A percentile compares a stretch with the other conserved stretches of the same genome.
phyloP scores from a whole-genome alignment of 2,329 filamentous ascomycete species.

The Cadophora sp. region DNA sequence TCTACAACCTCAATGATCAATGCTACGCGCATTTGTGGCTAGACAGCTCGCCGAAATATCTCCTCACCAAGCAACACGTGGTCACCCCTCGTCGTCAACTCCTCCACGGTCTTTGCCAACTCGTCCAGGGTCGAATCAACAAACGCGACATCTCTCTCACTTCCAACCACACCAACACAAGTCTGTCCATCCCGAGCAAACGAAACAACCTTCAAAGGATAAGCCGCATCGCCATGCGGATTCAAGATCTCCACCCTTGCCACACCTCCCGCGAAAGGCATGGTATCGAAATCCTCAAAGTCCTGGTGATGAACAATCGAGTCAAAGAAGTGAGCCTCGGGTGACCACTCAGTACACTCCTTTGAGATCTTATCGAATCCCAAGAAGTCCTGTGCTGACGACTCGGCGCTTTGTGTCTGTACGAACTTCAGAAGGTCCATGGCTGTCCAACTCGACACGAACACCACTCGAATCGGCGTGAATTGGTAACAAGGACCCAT shows the following conservation, averaged over 20 bases:
- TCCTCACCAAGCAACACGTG: constrained; percentile 26
- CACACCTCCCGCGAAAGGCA: constrained; percentile 47
- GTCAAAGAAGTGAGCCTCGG: constrained; percentile 23
- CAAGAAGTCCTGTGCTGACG: constrained; percentile 45
- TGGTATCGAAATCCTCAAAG: constrained; percentile 48
- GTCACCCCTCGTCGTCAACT: constrained; percentile 24
- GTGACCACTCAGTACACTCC: constrained; percentile 44
- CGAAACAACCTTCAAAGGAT: constrained; percentile 54
- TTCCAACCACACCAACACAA: constrained; percentile 53
- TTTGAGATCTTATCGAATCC: constrained; percentile 46
- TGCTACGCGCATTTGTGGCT: neutral
- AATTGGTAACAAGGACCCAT: constrained; percentile 54
- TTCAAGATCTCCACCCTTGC: constrained; percentile 45
- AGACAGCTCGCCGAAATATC: neutral
- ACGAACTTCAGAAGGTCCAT: constrained; percentile 44
- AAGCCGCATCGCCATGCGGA: constrained; percentile 48
- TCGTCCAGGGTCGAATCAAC: constrained; percentile 47
- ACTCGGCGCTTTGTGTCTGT: constrained; percentile 44
- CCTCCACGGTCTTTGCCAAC: constrained; percentile 35
- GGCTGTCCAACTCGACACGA: constrained; percentile 45
- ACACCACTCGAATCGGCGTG: constrained; percentile 50
- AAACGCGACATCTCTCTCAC: constrained; percentile 47
- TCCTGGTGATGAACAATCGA: constrained; percentile 21
- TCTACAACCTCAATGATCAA: neutral
- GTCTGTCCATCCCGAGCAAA: constrained; percentile 50